These are phyloP conservation scores for Kuraishia cidri DNA, from an alignment of 805 yeast genomes.

Conservation along the genomic window DNA sequence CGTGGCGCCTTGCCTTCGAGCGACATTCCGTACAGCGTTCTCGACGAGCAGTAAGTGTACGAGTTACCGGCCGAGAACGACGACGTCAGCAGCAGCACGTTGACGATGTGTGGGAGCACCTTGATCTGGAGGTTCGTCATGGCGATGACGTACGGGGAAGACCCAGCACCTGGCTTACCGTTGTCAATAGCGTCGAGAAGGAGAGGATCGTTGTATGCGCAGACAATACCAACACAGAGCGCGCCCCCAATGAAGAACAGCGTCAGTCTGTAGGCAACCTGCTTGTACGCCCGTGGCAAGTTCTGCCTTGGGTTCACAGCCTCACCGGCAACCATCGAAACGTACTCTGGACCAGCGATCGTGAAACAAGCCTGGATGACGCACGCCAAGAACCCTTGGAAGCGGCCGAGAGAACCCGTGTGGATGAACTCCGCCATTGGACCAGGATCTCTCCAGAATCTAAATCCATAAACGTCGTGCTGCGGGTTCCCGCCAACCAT, in stretches of 20 bases:
- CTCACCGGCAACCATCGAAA: constrained; percentile 35
- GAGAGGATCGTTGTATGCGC: constrained; percentile 23
- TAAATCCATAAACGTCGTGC: constrained; percentile 41
- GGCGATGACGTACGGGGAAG: constrained; percentile 76
- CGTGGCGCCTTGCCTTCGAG: constrained; percentile 63
- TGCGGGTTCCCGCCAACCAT: constrained; percentile 52
- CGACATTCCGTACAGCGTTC: constrained; percentile 58
- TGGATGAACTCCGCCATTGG: constrained; percentile 27
- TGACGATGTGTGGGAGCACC: constrained; percentile 64
- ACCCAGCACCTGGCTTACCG: constrained; percentile 60
- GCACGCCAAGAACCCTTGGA: constrained; percentile 32
- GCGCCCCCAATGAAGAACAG: constrained; percentile 36
- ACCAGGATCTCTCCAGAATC: constrained; percentile 32
- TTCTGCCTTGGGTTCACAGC: constrained; percentile 29
- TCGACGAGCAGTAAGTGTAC: constrained; percentile 60
- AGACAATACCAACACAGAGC: constrained; percentile 28
- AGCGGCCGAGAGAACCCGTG: constrained; percentile 26
- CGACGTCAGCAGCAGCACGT: constrained; percentile 61
- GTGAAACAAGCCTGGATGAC: constrained; percentile 27
- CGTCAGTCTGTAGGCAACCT: constrained; percentile 33
- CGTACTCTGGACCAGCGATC: constrained; percentile 33
- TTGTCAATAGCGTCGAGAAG: constrained; percentile 36
- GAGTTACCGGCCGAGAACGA: constrained; percentile 82
- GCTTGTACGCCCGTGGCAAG: constrained; percentile 29
- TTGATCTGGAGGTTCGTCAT: constrained; percentile 56